Evolutionary conservation across 2,329 filamentous ascomycete species (phyloP), one percentile per base, ranked within the genome.

Genomic region (Talaromyces amestolkiae): DNA sequence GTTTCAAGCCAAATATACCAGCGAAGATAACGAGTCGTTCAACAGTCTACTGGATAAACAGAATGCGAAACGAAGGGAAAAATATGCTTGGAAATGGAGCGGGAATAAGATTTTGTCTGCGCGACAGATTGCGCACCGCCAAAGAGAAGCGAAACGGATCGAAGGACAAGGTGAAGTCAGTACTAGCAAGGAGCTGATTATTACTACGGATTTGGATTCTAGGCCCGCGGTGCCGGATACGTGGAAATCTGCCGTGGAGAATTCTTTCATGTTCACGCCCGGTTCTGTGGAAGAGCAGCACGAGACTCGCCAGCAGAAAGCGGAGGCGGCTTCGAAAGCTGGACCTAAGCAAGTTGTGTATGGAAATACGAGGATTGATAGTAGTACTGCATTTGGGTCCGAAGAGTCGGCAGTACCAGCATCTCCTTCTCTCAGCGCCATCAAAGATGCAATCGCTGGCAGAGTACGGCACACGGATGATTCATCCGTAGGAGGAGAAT

Each of bases 21-120:
- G 92, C 73, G 95, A 99, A 77, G 95, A 99, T 76, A 98, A 98
- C 74, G 95, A 97, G 75, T 96, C 91, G 71, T 98, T 99, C 81
- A 96, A 97, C 78, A 90, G 89, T 71, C 83, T 99, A 1, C 82
- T 98, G 33, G 95, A 99, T 79, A 91, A 89, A 72, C 92, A 97
- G 73, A 99, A 97, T 73, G 85, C 89, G 67, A 94, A 93, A 76
- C 87, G 85, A 60, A 89, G 91, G 0, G 89, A 93, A 72, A 96
- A 94, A 72, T 91, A 97, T 73, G 88, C 88, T 1, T 97, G 94
- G 91, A 82, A 98, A 54, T 96, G 93, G 88, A 85, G 87, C 10
- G 91, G 89, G 33, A 97, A 98, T 79, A 94, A 94, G 75, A 86
- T 97, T 53, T 85, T 85, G 0, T 82, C 85, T 15, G 77, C 90